Evolutionary conservation across 2,329 filamentous ascomycete species (phyloP), one percentile per base, ranked within the genome.

Genomic region (Exutisphaerella laricina): DNA sequence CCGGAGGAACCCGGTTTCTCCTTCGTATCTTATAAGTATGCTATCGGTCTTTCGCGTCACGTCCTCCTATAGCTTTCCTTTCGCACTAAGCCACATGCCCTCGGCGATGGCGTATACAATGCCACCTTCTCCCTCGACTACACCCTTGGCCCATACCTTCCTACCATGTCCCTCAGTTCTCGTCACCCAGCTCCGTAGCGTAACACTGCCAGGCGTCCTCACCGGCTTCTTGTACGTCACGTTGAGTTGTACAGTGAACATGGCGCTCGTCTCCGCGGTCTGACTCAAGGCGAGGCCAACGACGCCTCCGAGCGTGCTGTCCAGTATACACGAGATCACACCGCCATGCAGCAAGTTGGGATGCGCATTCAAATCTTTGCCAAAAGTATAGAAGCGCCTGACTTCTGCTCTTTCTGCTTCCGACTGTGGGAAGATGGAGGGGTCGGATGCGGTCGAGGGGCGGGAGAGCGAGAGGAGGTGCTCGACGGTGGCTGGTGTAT

Each of bases 171-270:
- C 43, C n/a, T 55, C 52, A 3, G 46, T 21, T 30, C 35, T 51
- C n/a, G 43, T 51, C 12, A 53, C 48, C 52, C 52, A 55, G 18
- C 42, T 43, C 25, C 44, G 32, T 3, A 50, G 31, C 45, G 51
- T 41, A 9, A 53, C 48, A 2, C 45, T 53, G 2, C 50, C 48
- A n/a, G 52, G 52, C 13, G 52, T 55, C 12, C 44, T 28, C 4
- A 55, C 32, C 12, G 52, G 49, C 10, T 45, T 48, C 30, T 53
- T 53, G 35, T 50, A 55, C 4, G 45, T 49, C 3, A 55, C 41
- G 25, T 53, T 49, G 13, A 55, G 28, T 42, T 55, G 52, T 25
- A 55, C 52, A 17, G 52, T 55, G 23, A 53, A 55, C 32, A 44
- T 46, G 3, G 47, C 34, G 14, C 41, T 37, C 9, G 30, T 44